Evolutionary conservation across 2,329 filamentous ascomycete genomes (phyloP).

Genomic region (Pestalotiopsis sp.): DNA sequence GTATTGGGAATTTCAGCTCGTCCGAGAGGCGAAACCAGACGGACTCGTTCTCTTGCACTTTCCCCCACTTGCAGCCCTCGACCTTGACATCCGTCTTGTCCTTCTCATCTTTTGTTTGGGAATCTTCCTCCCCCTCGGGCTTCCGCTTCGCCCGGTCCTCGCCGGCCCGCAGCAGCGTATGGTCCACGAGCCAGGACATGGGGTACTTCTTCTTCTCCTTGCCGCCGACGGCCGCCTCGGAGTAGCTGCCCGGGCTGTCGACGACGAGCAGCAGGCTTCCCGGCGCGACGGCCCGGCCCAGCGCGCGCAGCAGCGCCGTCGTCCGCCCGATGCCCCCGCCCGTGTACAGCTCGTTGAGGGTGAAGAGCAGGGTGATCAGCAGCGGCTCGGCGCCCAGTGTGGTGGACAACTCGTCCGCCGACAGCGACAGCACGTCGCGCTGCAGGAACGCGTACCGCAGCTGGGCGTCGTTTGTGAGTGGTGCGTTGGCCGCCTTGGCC

Average conservation of each 20-base stretch:
- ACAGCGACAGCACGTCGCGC: slow-evolving; percentile 48
- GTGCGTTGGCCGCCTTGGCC: slow-evolving; percentile 41
- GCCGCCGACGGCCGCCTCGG: slow-evolving; percentile 71
- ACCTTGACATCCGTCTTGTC: background rate
- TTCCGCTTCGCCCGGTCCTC: background rate
- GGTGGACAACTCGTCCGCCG: slow-evolving; percentile 30
- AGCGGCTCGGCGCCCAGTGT: slow-evolving; percentile 37
- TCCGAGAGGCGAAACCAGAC: slow-evolving; percentile 79
- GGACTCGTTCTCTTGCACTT: slow-evolving; percentile 73
- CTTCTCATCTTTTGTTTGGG: background rate
- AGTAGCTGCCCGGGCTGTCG: slow-evolving; percentile 92
- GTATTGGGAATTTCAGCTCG: slow-evolving; percentile 74
- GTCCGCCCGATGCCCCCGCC: slow-evolving; percentile 70
- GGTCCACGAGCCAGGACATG: slow-evolving; percentile 90
- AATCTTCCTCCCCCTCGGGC: background rate
- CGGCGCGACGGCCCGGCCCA: slow-evolving; percentile 58
- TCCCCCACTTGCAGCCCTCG: slow-evolving; percentile 62
- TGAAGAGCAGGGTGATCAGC: slow-evolving; percentile 86
- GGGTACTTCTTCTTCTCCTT: slow-evolving; percentile 70
- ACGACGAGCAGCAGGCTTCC: slow-evolving; percentile 79
- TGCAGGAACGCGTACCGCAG: slow-evolving; percentile 45
- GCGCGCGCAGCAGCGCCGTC: slow-evolving; percentile 70
- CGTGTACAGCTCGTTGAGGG: slow-evolving; percentile 91
- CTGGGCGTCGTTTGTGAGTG: slow-evolving; percentile 39
- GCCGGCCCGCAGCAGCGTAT: slow-evolving; percentile 61